A percentile compares a stretch with the other conserved stretches of the same genome.
Evolutionary conservation across 371 early-diverging fungal genomes (phyloP).

Genomic region (Mucor circinelloides): DNA sequence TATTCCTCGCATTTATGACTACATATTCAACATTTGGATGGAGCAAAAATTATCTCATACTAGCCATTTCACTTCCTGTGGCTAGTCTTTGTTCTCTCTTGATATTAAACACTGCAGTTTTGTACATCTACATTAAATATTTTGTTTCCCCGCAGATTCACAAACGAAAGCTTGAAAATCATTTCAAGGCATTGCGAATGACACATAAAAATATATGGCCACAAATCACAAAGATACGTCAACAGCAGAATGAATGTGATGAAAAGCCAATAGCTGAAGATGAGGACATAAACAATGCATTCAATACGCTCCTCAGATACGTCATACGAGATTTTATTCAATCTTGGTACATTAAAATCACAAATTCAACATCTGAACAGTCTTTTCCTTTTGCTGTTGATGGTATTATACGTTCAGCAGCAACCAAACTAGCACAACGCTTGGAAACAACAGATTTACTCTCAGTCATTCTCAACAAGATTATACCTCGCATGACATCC

Average conservation of each 20-base stretch:
- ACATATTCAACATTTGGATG: constrained; percentile 4
- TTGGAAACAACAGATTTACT: constrained; percentile 61
- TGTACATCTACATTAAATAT: constrained; percentile 45
- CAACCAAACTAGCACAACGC: constrained; percentile 37
- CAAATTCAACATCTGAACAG: constrained; percentile 24
- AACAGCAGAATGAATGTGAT: neutral
- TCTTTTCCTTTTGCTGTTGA: constrained; percentile 49
- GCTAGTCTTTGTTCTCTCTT: constrained; percentile 23
- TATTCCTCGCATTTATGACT: neutral
- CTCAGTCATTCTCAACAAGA: constrained; percentile 56
- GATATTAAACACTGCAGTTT: constrained; percentile 34
- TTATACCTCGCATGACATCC: constrained; percentile 67
- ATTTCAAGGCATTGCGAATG: constrained; percentile 33
- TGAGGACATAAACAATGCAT: constrained; percentile 41
- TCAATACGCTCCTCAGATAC: constrained; percentile 45
- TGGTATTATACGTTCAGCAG: constrained; percentile 47
- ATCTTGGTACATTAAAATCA: constrained; percentile 60
- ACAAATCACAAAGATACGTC: constrained; percentile 15
- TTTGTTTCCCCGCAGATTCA: constrained; percentile 32
- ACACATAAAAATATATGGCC: constrained; percentile 25
- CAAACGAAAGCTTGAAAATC: neutral
- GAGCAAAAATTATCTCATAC: constrained; percentile 6
- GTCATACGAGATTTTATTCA: constrained; percentile 61
- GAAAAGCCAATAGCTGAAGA: neutral
- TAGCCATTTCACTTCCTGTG: constrained; percentile 1